Percentiles rank a stretch among this genome's conserved stretches.
Evolutionary conservation across 208 protist genomes (phyloP).

Genomic region (Spongospora subterranea): DNA sequence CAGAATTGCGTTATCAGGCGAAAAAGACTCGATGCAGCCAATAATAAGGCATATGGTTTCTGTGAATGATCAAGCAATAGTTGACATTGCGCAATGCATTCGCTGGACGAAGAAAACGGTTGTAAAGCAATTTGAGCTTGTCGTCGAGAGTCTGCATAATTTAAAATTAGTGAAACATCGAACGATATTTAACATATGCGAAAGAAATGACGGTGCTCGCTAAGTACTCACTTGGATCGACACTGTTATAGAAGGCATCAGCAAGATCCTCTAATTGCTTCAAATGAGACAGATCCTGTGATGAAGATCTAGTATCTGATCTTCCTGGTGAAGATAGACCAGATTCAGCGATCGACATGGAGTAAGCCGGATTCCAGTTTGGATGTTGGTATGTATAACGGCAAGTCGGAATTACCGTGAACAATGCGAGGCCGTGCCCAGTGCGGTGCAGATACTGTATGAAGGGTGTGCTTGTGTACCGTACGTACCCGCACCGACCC

Average conservation of each 20-base stretch:
- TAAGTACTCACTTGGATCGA: background rate
- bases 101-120: background rate
- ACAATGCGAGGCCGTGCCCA: no score
- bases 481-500: no score
- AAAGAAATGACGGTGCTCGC: background rate
- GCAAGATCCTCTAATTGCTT: background rate
- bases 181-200: no score
- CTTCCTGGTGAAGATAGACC: no score
- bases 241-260: background rate
- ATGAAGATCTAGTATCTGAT: background rate
- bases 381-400: no score
- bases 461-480: no score
- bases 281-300: background rate
- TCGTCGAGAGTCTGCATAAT: background rate
- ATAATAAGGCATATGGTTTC: slow-evolving; percentile 7
- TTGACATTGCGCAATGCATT: slow-evolving; percentile 36
- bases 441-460: no score
- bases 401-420: no score
- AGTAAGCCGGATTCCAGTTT: no score
- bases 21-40: slow-evolving; percentile 29
- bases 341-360: no score
- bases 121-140: background rate
- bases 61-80: background rate
- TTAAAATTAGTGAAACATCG: background rate
- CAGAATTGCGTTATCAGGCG: slow-evolving; percentile 46